Evolutionary conservation across 192 early-diverging fungal species (phyloP).

Genomic region (Backusella australiensis): DNA sequence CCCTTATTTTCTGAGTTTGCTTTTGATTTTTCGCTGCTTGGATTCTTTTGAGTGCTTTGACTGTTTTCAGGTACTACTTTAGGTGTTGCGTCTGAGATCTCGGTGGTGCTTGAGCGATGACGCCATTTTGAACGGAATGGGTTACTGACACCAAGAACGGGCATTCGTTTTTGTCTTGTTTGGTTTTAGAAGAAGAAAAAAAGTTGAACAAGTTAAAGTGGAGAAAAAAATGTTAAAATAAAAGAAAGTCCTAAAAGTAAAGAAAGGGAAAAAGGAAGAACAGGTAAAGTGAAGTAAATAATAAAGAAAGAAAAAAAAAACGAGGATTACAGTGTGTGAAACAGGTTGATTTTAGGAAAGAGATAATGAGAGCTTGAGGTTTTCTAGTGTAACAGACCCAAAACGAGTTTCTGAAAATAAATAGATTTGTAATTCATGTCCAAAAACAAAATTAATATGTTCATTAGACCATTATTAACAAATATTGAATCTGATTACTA

Average conservation of each 20-base stretch:
- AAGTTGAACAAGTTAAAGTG: not conserved
- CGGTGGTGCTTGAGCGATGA: constrained; percentile 5
- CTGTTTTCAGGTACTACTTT: not conserved
- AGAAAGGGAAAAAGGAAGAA: not conserved
- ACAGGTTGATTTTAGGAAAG: constrained; percentile 2
- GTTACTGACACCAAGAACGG: not conserved
- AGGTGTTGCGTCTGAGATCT: not conserved
- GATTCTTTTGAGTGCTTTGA: constrained; percentile 1
- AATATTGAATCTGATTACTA: not conserved
- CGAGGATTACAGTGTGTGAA: constrained; percentile 2
- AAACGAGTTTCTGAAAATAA: not conserved
- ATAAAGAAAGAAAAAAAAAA: constrained; percentile 7
- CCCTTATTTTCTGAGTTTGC: not conserved
- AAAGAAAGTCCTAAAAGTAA: not conserved
- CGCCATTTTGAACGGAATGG: constrained; percentile 13
- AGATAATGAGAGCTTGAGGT: constrained; percentile 3
- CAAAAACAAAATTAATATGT: not conserved
- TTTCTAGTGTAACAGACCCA: not conserved
- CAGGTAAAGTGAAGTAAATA: not conserved
- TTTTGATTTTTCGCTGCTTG: not conserved
- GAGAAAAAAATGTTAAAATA: not conserved
- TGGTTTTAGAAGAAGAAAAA: not conserved
- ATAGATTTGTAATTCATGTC: not conserved
- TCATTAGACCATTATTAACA: too few species aligned
- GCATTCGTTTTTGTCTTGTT: not conserved